phyloP scores from a whole-genome alignment of 2,329 filamentous ascomycete species.

The Coniosporium tulheliwenetii region DNA sequence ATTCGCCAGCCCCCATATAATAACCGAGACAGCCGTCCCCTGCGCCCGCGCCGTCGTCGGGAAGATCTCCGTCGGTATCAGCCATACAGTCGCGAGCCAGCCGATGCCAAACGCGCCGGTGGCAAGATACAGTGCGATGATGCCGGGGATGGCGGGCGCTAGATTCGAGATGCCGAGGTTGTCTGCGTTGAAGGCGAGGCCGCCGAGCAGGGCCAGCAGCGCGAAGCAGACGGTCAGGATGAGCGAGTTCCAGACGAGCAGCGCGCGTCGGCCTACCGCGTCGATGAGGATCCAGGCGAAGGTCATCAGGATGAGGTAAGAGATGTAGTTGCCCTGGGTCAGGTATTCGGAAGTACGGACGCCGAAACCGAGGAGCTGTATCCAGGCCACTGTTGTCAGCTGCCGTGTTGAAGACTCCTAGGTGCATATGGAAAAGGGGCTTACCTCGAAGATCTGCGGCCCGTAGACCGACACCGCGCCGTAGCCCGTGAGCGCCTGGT shows the following conservation, averaged over 20 bases:
- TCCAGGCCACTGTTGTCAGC: neutral
- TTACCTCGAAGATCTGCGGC: constrained; percentile 43
- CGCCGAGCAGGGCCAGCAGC: constrained; percentile 36
- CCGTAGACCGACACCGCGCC: constrained; percentile 47
- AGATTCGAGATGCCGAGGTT: constrained; percentile 22
- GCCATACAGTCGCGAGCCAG: constrained; percentile 44
- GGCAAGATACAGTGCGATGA: constrained; percentile 37
- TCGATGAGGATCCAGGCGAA: constrained; percentile 45
- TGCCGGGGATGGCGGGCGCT: constrained; percentile 33
- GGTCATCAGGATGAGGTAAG: constrained; percentile 46
- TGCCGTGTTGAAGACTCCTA: neutral
- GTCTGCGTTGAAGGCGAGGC: constrained; percentile 26
- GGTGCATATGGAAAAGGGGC: constrained; percentile 1
- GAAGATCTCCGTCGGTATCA: constrained; percentile 44
- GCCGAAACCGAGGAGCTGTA: constrained; percentile 36
- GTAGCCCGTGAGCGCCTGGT: constrained; percentile 43
- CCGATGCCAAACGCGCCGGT: constrained; percentile 46
- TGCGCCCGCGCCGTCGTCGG: constrained; percentile 38
- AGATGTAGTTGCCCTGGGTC: constrained; percentile 45
- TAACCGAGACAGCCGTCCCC: constrained; percentile 38
- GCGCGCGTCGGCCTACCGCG: constrained; percentile 35
- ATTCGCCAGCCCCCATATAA: constrained; percentile 42
- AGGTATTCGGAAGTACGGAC: constrained; percentile 36
- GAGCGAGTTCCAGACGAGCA: constrained; percentile 37
- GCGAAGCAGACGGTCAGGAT: constrained; percentile 33